Evolutionary conservation across 805 yeast genomes (phyloP), one percentile per base, ranked within the genome.

Genomic region (Saccharomycopsis lassenensis): DNA sequence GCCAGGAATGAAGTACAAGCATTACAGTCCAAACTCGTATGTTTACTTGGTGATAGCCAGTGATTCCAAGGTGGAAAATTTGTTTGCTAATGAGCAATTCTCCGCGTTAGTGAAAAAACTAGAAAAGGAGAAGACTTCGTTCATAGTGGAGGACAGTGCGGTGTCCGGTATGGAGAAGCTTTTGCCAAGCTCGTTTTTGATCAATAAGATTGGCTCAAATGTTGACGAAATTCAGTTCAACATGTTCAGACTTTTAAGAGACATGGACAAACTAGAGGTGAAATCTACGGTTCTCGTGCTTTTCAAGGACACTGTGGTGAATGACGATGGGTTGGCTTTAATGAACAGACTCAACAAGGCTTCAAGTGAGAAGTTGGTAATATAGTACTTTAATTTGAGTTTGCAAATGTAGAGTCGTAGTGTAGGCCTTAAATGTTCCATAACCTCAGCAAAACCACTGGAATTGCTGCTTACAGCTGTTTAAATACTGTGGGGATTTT

Each of bases 1-100:
- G 0, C 98, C 98, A 0, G 98, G 98, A 0, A 91, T 91, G 98
- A 91, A 91, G 52, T 91, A 91, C 54, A 76, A 82, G 47, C 98
- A 91, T 55, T 91, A 91, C 55, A 82, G 95, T 0, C 98, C 98
- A 3, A 68, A 69, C 2, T 95, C 96, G 0, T 74, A 69, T 40
- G 97, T 91, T 3, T 61, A 80, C 0, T 56, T 87, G 4, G 73
- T 85, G 44, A 56, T 63, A 17, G 8, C 7, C 3, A 14, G 7
- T 15, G 29, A 18, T 19, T 21, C 23, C 10, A 14, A 14, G 20
- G 14, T 22, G n/a, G 6, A 20, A 7, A 19, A 28, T 25, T 11
- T 40, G 4, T 36, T 35, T 3, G 29, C 32, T 4, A 15, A 25
- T 11, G 22, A 36, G 7, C 20, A 15, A 2, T 36, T 40, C 22